A percentile compares a stretch with the other conserved stretches of the same genome.
These are phyloP conservation scores for Cordyceps fumosorosea DNA, from an alignment of 2,329 filamentous ascomycete species.

Conservation along the genomic window DNA sequence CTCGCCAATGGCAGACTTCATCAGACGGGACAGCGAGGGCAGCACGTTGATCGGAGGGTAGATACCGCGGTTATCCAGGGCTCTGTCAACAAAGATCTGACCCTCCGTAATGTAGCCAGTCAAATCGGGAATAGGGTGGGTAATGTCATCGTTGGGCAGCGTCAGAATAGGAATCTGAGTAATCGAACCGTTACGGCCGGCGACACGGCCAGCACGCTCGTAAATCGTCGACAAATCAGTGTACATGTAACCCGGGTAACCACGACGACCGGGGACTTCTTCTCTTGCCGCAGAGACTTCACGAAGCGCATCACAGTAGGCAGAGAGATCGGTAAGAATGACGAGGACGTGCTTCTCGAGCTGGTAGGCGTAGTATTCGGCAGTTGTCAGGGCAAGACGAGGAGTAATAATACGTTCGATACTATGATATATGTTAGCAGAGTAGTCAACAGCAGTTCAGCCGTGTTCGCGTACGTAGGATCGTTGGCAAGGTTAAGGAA, in stretches of 20 bases:
- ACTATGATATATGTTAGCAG: slow-evolving; percentile 36
- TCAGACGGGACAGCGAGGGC: slow-evolving; percentile 94
- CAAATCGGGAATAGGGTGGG: slow-evolving; percentile 96
- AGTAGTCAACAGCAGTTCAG: too few relatives aligned
- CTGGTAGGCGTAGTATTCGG: slow-evolving; percentile 99
- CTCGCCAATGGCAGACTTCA: slow-evolving; percentile 99
- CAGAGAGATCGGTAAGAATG: slow-evolving; percentile 94
- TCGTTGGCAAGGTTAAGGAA: slow-evolving; percentile 99
- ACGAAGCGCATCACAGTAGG: slow-evolving; percentile 97
- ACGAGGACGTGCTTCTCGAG: slow-evolving; percentile 99
- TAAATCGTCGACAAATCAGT: slow-evolving; percentile 99
- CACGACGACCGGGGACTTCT: slow-evolving; percentile 97
- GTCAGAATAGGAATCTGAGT: slow-evolving; percentile 98
- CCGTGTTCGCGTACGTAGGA: slow-evolving; percentile 67
- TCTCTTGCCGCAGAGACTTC: slow-evolving; percentile 97
- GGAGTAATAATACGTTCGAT: slow-evolving; percentile 99
- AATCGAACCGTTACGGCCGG: slow-evolving; percentile 95
- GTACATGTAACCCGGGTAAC: slow-evolving; percentile 99
- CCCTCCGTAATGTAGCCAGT: slow-evolving; percentile 99
- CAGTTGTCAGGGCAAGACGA: slow-evolving; percentile 93
- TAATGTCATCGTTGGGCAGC: slow-evolving; percentile 99
- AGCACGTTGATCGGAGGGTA: slow-evolving; percentile 99
- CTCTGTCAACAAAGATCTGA: slow-evolving; percentile 95
- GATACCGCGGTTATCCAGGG: slow-evolving; percentile 91
- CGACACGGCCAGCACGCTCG: slow-evolving; percentile 95